Conservation (phyloP, 805 yeast genomes). For the Zygosaccharomyces rouxii region DNA sequence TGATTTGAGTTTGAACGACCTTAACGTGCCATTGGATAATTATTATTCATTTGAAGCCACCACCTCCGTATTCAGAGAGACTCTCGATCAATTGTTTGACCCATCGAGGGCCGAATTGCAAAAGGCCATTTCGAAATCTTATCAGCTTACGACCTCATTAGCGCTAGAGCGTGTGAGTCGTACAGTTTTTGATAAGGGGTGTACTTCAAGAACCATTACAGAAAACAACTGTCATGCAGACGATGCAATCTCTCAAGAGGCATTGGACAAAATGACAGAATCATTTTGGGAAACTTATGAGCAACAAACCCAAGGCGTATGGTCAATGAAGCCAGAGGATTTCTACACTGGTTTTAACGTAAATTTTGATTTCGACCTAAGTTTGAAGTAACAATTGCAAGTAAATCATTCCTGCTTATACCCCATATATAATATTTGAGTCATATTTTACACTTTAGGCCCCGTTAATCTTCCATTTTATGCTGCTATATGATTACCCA, state of each 20-base stretch:
- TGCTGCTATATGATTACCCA: neutral
- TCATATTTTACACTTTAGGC: neutral
- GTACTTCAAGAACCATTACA: constrained; percentile 18
- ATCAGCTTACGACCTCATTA: constrained; percentile 17
- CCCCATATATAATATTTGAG: too few species aligned
- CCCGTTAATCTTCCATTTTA: neutral
- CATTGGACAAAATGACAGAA: constrained; percentile 17
- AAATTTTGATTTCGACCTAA: constrained; percentile 7
- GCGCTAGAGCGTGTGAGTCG: constrained; percentile 26
- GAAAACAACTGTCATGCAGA: constrained; percentile 14
- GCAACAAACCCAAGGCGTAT: constrained; percentile 16
- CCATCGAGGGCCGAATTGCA: constrained; percentile 10
- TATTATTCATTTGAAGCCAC: constrained; percentile 16
- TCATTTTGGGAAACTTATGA: constrained; percentile 21
- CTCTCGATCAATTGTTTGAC: constrained; percentile 20
- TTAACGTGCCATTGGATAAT: constrained; percentile 10
- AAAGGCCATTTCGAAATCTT: constrained; percentile 16
- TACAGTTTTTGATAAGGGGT: constrained; percentile 21
- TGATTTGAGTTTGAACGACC: constrained; percentile 9
- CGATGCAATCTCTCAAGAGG: constrained; percentile 16
- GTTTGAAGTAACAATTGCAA: neutral
- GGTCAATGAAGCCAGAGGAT: constrained; percentile 22
- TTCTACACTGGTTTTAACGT: constrained; percentile 11
- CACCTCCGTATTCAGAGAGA: constrained; percentile 14
- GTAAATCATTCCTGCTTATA: too few species aligned